Conservation (phyloP, 2,329 filamentous ascomycete genomes). For the Colletotrichum somersetense region DNA sequence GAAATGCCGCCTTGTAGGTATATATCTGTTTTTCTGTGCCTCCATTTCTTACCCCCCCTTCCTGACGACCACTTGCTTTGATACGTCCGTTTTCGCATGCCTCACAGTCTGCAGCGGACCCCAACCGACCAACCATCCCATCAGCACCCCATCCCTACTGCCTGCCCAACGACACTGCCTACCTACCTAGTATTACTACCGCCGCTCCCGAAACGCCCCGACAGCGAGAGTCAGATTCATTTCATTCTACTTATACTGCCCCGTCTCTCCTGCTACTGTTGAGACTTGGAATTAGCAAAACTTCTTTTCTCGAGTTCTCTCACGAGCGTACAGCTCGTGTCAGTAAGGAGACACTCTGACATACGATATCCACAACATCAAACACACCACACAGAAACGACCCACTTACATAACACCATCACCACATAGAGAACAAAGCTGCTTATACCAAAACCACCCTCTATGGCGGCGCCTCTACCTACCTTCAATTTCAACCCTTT, state of each 20-base stretch:
- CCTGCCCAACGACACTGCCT: background rate
- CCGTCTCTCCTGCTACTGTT: slow-evolving; percentile 6
- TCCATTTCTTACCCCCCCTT: slow-evolving; percentile 28
- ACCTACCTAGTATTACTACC: slow-evolving; percentile 19
- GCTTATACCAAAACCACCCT: slow-evolving; percentile 25
- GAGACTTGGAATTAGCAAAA: background rate
- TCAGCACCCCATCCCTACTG: background rate
- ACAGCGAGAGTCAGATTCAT: background rate
- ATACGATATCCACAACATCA: slow-evolving; percentile 22
- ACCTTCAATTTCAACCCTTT: slow-evolving; percentile 49
- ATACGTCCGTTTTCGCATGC: slow-evolving; percentile 31
- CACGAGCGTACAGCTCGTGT: background rate
- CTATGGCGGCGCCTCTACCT: slow-evolving; percentile 40
- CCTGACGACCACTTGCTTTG: slow-evolving; percentile 25
- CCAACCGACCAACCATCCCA: background rate
- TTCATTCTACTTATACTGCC: slow-evolving; percentile 14
- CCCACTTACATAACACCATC: background rate
- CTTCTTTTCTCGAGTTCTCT: background rate
- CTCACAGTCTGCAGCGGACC: slow-evolving; percentile 37
- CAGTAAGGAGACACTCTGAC: slow-evolving; percentile 11
- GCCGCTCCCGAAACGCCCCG: background rate
- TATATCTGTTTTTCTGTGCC: slow-evolving; percentile 36
- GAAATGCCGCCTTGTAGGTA: slow-evolving; percentile 39
- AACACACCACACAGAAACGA: slow-evolving; percentile 1
- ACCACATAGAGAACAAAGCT: slow-evolving; percentile 17